phyloP scores from a whole-genome alignment of 768 basidiomycete genomes.

The Pisolithus tinctorius region DNA sequence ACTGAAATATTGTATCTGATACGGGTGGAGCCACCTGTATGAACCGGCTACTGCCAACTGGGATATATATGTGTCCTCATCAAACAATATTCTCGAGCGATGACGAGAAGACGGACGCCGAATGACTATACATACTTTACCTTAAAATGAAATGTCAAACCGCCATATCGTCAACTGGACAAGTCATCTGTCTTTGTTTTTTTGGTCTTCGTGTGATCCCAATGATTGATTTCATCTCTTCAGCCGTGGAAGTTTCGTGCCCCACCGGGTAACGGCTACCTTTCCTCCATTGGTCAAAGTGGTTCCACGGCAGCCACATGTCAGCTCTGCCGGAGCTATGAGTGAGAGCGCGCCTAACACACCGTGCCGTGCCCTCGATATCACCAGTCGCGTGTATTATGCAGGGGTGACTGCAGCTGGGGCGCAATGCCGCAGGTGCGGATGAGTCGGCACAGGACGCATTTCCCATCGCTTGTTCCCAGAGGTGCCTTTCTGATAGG shows the following conservation, averaged over 20 bases:
- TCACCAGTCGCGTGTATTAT: too few relatives aligned
- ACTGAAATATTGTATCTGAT: not conserved
- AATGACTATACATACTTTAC: not conserved
- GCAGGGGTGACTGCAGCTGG: too few relatives aligned
- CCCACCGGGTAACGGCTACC: conserved; percentile 19
- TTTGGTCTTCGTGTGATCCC: not conserved
- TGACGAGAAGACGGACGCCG: conserved; percentile 1
- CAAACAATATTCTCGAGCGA: not conserved
- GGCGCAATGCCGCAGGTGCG: too few relatives aligned
- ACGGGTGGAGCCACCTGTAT: not conserved
- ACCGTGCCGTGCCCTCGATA: not conserved
- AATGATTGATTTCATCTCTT: conserved; percentile 9
- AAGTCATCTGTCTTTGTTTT: not conserved
- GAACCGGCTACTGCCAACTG: not conserved
- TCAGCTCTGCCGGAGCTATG: too few relatives aligned
- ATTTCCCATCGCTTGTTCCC: too few relatives aligned
- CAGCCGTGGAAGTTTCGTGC: conserved; percentile 12
- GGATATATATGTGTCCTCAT: not conserved
- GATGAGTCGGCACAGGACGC: too few relatives aligned
- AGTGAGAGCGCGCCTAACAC: not conserved
- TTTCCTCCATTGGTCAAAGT: conserved; percentile 8
- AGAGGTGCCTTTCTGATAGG: too few relatives aligned
- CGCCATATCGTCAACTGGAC: not conserved
- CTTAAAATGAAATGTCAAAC: not conserved
- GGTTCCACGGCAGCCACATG: not conserved